phyloP scores from a whole-genome alignment of 345 rosid genomes.

The Trapa incisa region DNA sequence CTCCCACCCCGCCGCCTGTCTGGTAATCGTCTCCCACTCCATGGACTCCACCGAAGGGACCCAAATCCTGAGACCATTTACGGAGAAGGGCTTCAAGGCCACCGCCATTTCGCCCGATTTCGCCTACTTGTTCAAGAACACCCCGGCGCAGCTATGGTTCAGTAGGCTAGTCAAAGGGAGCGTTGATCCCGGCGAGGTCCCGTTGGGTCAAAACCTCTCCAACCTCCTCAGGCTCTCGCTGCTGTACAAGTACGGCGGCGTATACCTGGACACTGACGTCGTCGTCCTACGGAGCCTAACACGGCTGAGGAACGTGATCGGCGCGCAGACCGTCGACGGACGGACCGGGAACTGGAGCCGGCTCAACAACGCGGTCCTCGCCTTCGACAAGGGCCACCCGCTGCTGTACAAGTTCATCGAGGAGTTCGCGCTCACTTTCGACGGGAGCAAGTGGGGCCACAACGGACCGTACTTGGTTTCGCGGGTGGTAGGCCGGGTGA shows the following conservation, averaged over 20 bases:
- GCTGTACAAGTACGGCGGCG: conserved; percentile 76
- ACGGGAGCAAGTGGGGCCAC: conserved; percentile 95
- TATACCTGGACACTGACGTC: conserved; percentile 71
- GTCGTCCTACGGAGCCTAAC: conserved; percentile 39
- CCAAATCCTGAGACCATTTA: conserved; percentile 32
- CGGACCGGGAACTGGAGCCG: conserved; percentile 68
- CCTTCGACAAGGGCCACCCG: conserved; percentile 71
- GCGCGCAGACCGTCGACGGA: conserved; percentile 59
- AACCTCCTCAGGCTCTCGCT: conserved; percentile 62
- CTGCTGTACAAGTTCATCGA: conserved; percentile 57
- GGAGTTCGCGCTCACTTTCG: conserved; percentile 68
- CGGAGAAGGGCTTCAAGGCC: conserved; percentile 35
- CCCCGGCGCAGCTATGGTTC: conserved; percentile 64
- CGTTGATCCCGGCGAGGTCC: conserved; percentile 59
- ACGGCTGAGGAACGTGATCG: conserved; percentile 44
- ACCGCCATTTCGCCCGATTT: conserved; percentile 55
- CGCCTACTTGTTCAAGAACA: conserved; percentile 43
- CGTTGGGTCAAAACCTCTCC: conserved; percentile 84
- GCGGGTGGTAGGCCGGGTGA: conserved; percentile 49
- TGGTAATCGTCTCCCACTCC: conserved; percentile 61
- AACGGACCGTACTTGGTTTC: conserved; percentile 92
- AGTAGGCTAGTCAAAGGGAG: conserved; percentile 33
- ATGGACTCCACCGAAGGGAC: conserved; percentile 48
- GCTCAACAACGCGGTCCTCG: conserved; percentile 71
- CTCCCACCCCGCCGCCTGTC: conserved; percentile 50